Percentiles rank a stretch among this genome's conserved stretches.
These are phyloP conservation scores for Cystobasidium onofrii DNA, from an alignment of 768 basidiomycete species.

Conservation along the genomic window DNA sequence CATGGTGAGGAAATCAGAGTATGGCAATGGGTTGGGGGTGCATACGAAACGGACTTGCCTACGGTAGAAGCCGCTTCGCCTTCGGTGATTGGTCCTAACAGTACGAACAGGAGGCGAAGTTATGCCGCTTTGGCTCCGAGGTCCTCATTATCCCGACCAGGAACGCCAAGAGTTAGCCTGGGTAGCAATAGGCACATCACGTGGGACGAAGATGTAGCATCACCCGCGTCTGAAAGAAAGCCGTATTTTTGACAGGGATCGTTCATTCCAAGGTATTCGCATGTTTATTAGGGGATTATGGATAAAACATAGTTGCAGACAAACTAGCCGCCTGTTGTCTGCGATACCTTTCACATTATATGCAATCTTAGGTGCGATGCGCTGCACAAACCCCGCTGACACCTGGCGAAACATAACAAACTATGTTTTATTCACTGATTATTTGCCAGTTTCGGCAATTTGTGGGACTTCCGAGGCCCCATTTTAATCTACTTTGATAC, in stretches of 20 bases:
- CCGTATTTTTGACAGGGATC: neutral
- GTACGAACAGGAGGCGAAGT: slow-evolving; percentile 11
- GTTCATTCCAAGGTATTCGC: neutral
- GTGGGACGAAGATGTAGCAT: slow-evolving; percentile 13
- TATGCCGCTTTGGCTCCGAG: neutral
- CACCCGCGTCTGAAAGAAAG: neutral
- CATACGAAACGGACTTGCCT: neutral
- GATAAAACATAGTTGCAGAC: too few species aligned
- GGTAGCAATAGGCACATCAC: slow-evolving; percentile 18
- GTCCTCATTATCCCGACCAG: slow-evolving; percentile 6
- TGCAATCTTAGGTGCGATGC: too few species aligned
- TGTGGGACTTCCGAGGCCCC: neutral
- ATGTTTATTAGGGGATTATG: too few species aligned
- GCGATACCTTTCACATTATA: too few species aligned
- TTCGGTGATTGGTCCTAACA: neutral
- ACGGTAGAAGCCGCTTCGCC: neutral
- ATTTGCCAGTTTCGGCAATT: neutral
- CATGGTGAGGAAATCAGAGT: slow-evolving; percentile 82
- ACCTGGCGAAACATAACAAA: too few species aligned
- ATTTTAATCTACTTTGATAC: neutral
- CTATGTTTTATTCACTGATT: neutral
- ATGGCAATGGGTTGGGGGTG: slow-evolving; percentile 74
- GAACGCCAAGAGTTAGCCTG: slow-evolving; percentile 1
- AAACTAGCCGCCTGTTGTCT: too few species aligned
- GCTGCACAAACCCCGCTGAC: too few species aligned